Percentiles rank a stretch among this genome's conserved stretches.
Evolutionary conservation across 75 land plant species (phyloP).

Genomic region (Isoetes taiwanensis): DNA sequence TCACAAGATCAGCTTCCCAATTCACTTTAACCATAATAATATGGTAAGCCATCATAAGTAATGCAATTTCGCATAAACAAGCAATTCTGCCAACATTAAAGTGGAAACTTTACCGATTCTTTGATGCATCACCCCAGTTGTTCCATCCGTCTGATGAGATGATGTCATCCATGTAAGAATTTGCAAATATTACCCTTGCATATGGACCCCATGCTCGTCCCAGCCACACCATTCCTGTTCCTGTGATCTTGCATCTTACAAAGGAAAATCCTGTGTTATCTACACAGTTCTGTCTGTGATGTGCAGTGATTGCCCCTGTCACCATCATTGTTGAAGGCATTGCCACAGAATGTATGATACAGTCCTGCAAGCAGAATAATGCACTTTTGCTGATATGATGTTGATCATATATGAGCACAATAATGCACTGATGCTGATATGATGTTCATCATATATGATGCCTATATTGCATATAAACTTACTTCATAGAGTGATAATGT

Average conservation of each 20-base stretch:
- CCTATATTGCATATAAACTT: too few relatives aligned
- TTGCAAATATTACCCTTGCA: slow-evolving; percentile 53
- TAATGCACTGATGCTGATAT: too few relatives aligned
- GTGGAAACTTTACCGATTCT: slow-evolving; percentile 44
- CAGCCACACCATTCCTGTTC: slow-evolving; percentile 61
- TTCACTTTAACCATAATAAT: background rate
- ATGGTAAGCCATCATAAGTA: background rate
- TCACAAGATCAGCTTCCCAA: background rate
- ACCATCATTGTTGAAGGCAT: slow-evolving; percentile 26
- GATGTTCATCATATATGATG: too few relatives aligned
- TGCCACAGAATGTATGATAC: slow-evolving; percentile 60
- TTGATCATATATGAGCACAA: too few relatives aligned
- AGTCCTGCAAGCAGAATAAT: slow-evolving; percentile 25
- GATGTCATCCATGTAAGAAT: slow-evolving; percentile 51
- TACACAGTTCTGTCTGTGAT: slow-evolving; percentile 33
- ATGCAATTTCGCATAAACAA: background rate
- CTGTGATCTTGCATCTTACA: slow-evolving; percentile 50
- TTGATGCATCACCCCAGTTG: slow-evolving; percentile 52
- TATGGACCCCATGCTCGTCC: slow-evolving; percentile 85
- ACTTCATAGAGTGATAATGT: too few relatives aligned
- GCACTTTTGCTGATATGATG: background rate
- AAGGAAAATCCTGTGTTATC: slow-evolving; percentile 72
- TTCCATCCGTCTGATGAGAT: slow-evolving; percentile 78
- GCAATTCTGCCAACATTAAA: background rate
- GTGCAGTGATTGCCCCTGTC: slow-evolving; percentile 74